Evolutionary conservation across 2,329 filamentous ascomycete genomes (phyloP), one percentile per base, ranked within the genome.

Genomic region (Colletotrichum tropicale): DNA sequence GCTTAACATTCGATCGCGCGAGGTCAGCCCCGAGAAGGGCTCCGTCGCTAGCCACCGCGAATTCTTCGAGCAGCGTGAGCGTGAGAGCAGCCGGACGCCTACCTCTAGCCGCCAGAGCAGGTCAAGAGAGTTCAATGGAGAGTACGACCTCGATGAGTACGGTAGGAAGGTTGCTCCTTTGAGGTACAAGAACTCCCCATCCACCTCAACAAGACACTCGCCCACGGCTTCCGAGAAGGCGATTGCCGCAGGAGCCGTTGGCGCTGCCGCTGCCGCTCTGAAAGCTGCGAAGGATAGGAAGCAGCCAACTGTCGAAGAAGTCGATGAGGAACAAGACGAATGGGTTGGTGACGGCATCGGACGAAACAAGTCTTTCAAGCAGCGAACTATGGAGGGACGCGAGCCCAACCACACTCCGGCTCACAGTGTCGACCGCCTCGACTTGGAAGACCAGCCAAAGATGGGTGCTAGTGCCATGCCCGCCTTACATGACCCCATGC

Each of bases 391-490:
- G 81, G 88, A 90, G 64, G 89, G 89, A 9, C 89, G 88, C 72
- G 86, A 88, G 62, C 90, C 89, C 30, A 87, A 88, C 74, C 89
- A 87, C 75, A 90, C 90, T 34, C 90, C 91, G 4, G 87, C 89
- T 8, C 90, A 92, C 77, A 93, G 91, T 79, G 84, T 91, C 18
- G 91, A 93, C 77, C 87, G 88, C 43, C 85, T 91, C n/a, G 88
- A 88, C 18, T 88, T 88, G 52, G 87, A 91, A 24, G 87, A 90
- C 7, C 82, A 85, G 16, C 87, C 88, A 1, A 89, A 90, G 79
- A 87, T 98, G 88, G 90, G 90, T 55, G 91, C 93, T 58, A 95
- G 89, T 81, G 93, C 93, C 62, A 83, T 96, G 76, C 95, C 95
- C 5, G 89, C 93, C 78, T 85, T 91, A 43, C 86, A 93, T 72